Conservation (phyloP, 2,329 filamentous ascomycete genomes). For the Lecanosticta acicola region DNA sequence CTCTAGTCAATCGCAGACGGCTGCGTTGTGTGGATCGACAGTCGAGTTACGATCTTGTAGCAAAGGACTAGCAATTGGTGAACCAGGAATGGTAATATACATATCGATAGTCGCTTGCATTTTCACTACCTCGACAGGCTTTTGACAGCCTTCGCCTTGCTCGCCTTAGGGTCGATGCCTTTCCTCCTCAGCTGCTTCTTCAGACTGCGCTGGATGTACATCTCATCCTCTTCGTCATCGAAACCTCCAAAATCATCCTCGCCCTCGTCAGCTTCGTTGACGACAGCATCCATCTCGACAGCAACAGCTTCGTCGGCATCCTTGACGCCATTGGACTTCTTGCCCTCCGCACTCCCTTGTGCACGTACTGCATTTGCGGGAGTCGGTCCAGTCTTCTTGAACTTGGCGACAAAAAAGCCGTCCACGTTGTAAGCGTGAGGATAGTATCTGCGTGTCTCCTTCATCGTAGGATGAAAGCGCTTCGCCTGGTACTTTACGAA, state of each 20-base stretch:
- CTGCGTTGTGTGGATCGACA: neutral
- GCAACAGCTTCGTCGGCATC: conserved; percentile 49
- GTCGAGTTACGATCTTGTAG: neutral
- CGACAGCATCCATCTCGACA: conserved; percentile 47
- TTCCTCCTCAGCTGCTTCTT: conserved; percentile 41
- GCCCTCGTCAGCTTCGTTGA: conserved; percentile 40
- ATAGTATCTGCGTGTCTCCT: conserved; percentile 78
- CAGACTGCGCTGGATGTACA: conserved; percentile 43
- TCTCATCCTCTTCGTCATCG: conserved; percentile 47
- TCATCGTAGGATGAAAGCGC: conserved; percentile 79
- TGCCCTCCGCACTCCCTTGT: conserved; percentile 31
- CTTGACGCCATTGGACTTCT: conserved; percentile 19
- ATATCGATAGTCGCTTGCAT: neutral
- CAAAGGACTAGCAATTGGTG: neutral
- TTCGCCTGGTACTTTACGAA: conserved; percentile 90
- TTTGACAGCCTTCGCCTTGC: conserved; percentile 22
- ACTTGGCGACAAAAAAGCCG: conserved; percentile 96
- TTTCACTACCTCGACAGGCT: conserved; percentile 12
- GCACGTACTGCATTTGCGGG: conserved; percentile 52
- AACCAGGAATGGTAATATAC: neutral
- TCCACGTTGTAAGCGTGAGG: conserved; percentile 92
- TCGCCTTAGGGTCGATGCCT: conserved; percentile 43
- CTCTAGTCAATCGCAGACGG: too few species aligned
- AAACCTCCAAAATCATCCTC: conserved; percentile 44
- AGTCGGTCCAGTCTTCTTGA: conserved; percentile 83